Evolutionary conservation across 768 basidiomycete genomes (phyloP).

Genomic region (Tricholoma sp.): DNA sequence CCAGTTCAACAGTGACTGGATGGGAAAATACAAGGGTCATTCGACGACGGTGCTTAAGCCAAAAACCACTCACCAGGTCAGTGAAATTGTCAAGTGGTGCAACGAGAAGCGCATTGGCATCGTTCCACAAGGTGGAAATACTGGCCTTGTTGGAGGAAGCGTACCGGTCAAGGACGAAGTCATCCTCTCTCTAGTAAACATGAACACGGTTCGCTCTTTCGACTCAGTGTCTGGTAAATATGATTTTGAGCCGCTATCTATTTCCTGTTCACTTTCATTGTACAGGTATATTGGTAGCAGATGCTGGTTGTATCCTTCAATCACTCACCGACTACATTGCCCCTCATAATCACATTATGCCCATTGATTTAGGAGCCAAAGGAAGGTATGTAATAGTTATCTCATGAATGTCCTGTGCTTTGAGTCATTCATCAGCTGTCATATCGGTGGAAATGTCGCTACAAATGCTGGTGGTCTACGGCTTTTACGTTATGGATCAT

Average conservation of each 20-base stretch:
- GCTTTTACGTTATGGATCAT: slow-evolving; percentile 87
- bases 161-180: slow-evolving; percentile 87
- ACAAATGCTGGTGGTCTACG: slow-evolving; percentile 98
- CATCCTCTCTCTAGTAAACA: slow-evolving; percentile 76
- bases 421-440: slow-evolving; percentile 55
- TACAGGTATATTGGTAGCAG: slow-evolving; percentile 82
- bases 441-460: slow-evolving; percentile 95
- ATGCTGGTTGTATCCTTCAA: slow-evolving; percentile 93
- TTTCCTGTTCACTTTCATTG: slow-evolving; percentile 4
- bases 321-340: slow-evolving; percentile 81
- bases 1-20: slow-evolving; percentile 89
- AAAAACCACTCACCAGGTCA: slow-evolving; percentile 82
- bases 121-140: slow-evolving; percentile 98
- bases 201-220: slow-evolving; percentile 79
- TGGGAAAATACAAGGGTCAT: slow-evolving; percentile 88
- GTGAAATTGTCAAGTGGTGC: slow-evolving; percentile 84
- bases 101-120: slow-evolving; percentile 77
- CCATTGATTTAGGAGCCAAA: slow-evolving; percentile 92
- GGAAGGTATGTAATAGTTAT: slow-evolving; percentile 59
- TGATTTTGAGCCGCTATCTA: slow-evolving; percentile 10
- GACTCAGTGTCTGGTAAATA: slow-evolving; percentile 74
- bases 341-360: slow-evolving; percentile 92
- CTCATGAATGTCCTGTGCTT: neutral
- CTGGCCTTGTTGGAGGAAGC: slow-evolving; percentile 93
- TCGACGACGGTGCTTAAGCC: slow-evolving; percentile 87